Evolutionary conservation across 2,329 filamentous ascomycete species (phyloP), one percentile per base, ranked within the genome.

Genomic region (Venturia carpophila): DNA sequence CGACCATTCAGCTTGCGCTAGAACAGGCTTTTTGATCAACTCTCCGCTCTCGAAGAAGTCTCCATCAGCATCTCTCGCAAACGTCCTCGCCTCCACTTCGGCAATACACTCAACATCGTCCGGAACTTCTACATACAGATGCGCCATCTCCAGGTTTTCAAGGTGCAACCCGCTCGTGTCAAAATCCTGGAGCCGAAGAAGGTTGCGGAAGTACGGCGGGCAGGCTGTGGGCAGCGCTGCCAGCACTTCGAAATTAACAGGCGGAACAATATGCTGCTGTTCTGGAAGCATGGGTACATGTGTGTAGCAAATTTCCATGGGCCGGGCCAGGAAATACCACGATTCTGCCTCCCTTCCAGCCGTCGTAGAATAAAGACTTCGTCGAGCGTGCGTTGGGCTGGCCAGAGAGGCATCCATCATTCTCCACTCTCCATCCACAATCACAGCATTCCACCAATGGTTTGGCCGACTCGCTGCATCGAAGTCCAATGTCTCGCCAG

Each of bases 371-470:
- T 95, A 97, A 41, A 86, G 80, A 19, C 80, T 81, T 60, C 95
- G 85, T 66, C 85, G 87, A 11, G 94, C 93, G 71, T 97, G 91
- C 0, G 93, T 96, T 15, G 93, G 92, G 68, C 89, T 92, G 4
- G 94, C 92, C 60, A 99, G 81, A 43, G 91, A 95, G 74, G 91
- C 94, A 75, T 99, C 94, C 79, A 99, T 91, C 69, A 97, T 89
- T 62, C 94, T 89, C 94, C 94, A 99, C 76, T 97, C 92, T 27
- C 90, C 88, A 74, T 99, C 94, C 10, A 97, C 87, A 43, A 97
- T 79, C 21, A 97, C 91, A 0, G 91, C 87, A 70, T 99, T 99
- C 94, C 94, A 99, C 87, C 90, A 97, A 77, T 99, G 94, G 72
- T 99, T 99, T 0, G 93, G 84, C 39, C 88, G 86, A n/a, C 91